Evolutionary conservation across 1,284 basidiomycete genomes (phyloP).

Genomic region (Melampsora larici-populina): DNA sequence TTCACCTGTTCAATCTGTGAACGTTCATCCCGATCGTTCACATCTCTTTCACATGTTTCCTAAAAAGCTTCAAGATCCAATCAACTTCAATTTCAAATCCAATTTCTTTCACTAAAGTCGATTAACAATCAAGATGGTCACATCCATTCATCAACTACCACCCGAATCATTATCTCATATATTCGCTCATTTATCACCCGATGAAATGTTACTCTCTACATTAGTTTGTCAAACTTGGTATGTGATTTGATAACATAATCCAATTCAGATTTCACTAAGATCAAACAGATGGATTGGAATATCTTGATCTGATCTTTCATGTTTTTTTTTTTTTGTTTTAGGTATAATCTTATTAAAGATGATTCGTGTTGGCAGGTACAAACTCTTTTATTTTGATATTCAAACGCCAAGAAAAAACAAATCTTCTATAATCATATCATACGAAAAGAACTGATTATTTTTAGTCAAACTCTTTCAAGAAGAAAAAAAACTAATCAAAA

Average conservation of each 20-base stretch:
- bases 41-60: no score
- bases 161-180: constrained; percentile 1
- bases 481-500: no score
- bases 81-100: no score
- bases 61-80: no score
- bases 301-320: background rate
- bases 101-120: no score
- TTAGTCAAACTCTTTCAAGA: no score
- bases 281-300: background rate
- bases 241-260: no score
- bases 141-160: background rate
- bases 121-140: no score
- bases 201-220: background rate
- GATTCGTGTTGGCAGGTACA: constrained; percentile 2
- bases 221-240: background rate
- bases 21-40: no score
- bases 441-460: no score
- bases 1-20: no score
- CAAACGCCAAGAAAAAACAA: background rate
- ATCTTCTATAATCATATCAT: no score
- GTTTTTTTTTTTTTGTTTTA: background rate
- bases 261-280: background rate
- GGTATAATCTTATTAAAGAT: background rate
- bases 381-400: background rate
- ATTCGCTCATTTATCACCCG: background rate